Evolutionary conservation across 1,139 yeast genomes (phyloP).

Genomic region (Blastobotrys raffinosifermentans): DNA sequence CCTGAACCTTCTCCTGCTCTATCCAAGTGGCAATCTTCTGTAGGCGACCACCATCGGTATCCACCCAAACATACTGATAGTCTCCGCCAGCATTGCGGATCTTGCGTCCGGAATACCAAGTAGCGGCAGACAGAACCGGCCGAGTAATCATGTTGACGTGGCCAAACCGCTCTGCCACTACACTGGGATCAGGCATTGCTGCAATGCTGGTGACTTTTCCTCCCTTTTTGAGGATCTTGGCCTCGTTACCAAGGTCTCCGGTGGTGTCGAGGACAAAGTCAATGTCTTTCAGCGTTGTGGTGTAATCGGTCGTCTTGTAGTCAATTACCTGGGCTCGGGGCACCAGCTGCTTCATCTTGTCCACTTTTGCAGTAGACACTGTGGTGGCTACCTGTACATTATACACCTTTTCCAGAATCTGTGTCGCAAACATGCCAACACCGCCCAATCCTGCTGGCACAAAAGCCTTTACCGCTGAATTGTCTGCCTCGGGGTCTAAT

Average conservation of each 20-base stretch:
- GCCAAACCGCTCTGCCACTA: slow-evolving; percentile 2
- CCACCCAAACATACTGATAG: slow-evolving; percentile 7
- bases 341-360: slow-evolving; percentile 6
- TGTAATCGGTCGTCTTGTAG: slow-evolving; percentile 9
- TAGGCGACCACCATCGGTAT: slow-evolving; percentile 2
- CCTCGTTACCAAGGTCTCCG: slow-evolving; percentile 9
- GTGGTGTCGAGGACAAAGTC: slow-evolving; percentile 11
- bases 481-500: background rate
- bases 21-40: slow-evolving; percentile 5
- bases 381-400: slow-evolving; percentile 10
- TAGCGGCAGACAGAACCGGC: background rate
- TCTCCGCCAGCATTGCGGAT: slow-evolving; percentile 4
- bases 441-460: slow-evolving; percentile 13
- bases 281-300: slow-evolving; percentile 5
- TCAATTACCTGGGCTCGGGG: slow-evolving; percentile 9
- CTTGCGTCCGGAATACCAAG: slow-evolving; percentile 4
- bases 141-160: background rate
- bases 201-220: slow-evolving; percentile 8
- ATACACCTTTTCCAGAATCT: slow-evolving; percentile 6
- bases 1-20: slow-evolving; percentile 10
- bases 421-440: slow-evolving; percentile 8
- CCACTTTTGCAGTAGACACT: slow-evolving; percentile 10
- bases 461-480: slow-evolving; percentile 5
- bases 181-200: slow-evolving; percentile 6
- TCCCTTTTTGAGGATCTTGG: slow-evolving; percentile 5